phyloP scores from a whole-genome alignment of 768 basidiomycete species.

The Xerocomus brunneocitrinus region DNA sequence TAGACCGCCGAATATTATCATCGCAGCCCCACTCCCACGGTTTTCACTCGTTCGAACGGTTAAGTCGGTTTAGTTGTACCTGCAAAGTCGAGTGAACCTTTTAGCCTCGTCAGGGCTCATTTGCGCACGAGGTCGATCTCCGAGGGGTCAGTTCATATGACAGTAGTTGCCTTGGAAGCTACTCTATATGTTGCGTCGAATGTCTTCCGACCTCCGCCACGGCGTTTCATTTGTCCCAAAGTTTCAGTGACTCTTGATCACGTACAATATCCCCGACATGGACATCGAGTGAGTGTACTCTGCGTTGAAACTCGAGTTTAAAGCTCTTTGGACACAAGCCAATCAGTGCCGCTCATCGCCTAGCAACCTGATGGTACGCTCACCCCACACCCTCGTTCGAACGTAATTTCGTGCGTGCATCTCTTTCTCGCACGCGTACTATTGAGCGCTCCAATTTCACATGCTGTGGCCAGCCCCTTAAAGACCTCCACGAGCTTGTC shows the following conservation, averaged over 20 bases:
- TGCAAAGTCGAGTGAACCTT: no score
- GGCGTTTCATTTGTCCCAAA: background rate
- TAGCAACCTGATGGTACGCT: conserved; percentile 10
- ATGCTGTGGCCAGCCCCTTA: conserved; percentile 40
- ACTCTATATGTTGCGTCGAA: background rate
- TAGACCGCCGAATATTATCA: no score
- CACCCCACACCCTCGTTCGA: conserved; percentile 9
- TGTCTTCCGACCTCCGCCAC: background rate
- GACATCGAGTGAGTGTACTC: background rate
- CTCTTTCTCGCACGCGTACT: background rate
- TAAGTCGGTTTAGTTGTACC: no score
- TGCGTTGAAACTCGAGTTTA: background rate
- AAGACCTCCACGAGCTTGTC: conserved; percentile 46
- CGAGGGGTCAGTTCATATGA: background rate
- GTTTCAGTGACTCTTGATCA: background rate
- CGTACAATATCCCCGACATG: background rate
- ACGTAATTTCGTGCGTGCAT: conserved; percentile 20
- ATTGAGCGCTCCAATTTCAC: conserved; percentile 33
- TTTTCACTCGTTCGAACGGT: no score
- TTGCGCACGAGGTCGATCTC: background rate
- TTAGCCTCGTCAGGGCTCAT: background rate
- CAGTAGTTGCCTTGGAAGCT: background rate
- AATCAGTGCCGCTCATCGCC: conserved; percentile 3
- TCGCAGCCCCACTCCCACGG: no score
- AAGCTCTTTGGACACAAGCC: background rate